Percentiles rank a stretch among this genome's conserved stretches.
Conservation (phyloP, 1,284 basidiomycete genomes). For the Gymnopus androsaceus region DNA sequence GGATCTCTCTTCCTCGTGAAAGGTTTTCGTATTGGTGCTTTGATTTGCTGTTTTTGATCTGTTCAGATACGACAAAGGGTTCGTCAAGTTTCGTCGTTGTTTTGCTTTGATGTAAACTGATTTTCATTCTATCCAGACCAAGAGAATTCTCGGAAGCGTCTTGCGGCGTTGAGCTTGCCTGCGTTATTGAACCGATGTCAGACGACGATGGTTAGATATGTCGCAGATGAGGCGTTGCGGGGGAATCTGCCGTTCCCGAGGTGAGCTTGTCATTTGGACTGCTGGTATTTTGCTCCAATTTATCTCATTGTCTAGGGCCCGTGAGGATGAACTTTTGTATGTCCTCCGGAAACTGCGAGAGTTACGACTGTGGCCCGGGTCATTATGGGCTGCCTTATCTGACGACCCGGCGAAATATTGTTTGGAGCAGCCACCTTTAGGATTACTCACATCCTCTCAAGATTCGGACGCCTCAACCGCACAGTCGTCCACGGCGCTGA, state of each 20-base stretch:
- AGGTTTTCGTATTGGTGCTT: constrained; percentile 94
- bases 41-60: constrained; percentile 83
- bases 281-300: neutral
- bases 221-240: constrained; percentile 81
- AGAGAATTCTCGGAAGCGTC: constrained; percentile 56
- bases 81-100: constrained; percentile 19
- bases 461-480: constrained; percentile 34
- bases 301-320: constrained; percentile 49
- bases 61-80: constrained; percentile 67
- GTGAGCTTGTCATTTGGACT: constrained; percentile 38
- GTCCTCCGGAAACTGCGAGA: constrained; percentile 76
- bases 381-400: constrained; percentile 74
- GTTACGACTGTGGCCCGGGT: constrained; percentile 71
- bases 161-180: constrained; percentile 72
- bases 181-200: constrained; percentile 75
- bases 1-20: constrained; percentile 68
- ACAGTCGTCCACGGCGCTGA: constrained; percentile 46
- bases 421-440: constrained; percentile 44
- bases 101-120: constrained; percentile 5
- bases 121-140: constrained; percentile 46
- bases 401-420: constrained; percentile 59
- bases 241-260: constrained; percentile 85
- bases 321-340: constrained; percentile 90
- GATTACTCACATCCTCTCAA: neutral
- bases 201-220: constrained; percentile 67